Evolutionary conservation across 257 asterid genomes (phyloP).

Genomic region (Solanum lignicaule): DNA sequence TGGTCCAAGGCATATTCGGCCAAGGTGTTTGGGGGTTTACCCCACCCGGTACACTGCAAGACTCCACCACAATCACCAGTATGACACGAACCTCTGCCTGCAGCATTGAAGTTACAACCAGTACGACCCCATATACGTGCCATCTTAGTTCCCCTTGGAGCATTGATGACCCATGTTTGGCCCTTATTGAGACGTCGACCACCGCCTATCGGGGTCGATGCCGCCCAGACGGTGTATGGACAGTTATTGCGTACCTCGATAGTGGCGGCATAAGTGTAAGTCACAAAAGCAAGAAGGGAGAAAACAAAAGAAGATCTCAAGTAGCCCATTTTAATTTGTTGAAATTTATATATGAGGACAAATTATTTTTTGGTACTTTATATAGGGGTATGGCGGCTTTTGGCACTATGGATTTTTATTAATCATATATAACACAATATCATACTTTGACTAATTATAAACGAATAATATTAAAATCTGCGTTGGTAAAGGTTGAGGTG

Average conservation of each 20-base stretch:
- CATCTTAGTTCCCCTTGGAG: background rate
- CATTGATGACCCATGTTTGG: conserved; percentile 15
- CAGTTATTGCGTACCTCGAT: conserved; percentile 22
- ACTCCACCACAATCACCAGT: conserved; percentile 31
- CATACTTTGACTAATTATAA: background rate
- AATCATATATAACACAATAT: background rate
- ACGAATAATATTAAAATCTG: background rate
- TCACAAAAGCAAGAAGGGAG: background rate
- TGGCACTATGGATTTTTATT: background rate
- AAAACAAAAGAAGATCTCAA: background rate
- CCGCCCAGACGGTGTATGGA: conserved; percentile 30
- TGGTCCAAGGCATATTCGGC: conserved; percentile 42
- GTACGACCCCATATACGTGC: conserved; percentile 38
- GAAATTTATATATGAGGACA: background rate
- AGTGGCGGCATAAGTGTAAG: conserved; percentile 6
- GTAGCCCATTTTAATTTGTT: background rate
- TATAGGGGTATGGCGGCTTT: background rate
- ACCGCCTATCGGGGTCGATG: conserved; percentile 25
- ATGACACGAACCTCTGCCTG: conserved; percentile 14
- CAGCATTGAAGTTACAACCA: conserved; percentile 12
- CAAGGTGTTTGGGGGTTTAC: conserved; percentile 48
- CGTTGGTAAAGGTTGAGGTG: background rate
- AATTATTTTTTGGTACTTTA: background rate
- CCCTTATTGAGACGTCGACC: conserved; percentile 6
- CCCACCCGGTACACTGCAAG: conserved; percentile 32